These are phyloP conservation scores for Peniophora sp. DNA, from an alignment of 1,284 basidiomycete genomes.

Conservation along the genomic window DNA sequence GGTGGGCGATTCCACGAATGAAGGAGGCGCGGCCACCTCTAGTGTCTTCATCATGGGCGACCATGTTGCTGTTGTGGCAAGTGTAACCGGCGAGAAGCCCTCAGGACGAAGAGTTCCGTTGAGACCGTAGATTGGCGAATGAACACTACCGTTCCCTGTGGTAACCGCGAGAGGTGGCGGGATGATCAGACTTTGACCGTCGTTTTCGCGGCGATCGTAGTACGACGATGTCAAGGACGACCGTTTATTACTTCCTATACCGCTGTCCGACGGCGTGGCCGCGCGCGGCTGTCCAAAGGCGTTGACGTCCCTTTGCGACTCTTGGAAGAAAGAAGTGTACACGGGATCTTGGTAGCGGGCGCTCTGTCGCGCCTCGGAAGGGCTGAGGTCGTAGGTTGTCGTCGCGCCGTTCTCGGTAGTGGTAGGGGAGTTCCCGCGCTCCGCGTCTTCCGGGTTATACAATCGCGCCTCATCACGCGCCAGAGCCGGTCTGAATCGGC, in stretches of 20 bases:
- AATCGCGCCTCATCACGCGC: slow-evolving; percentile 15
- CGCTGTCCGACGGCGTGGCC: not conserved
- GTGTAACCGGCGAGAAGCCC: slow-evolving; percentile 1
- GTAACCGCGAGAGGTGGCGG: slow-evolving; percentile 3
- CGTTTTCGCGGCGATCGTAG: not conserved
- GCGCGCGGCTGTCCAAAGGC: not conserved
- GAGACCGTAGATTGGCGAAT: slow-evolving; percentile 42
- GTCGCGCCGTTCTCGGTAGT: slow-evolving; percentile 5
- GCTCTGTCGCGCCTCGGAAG: slow-evolving; percentile 13
- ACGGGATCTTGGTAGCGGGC: slow-evolving; percentile 20
- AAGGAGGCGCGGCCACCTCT: slow-evolving; percentile 6
- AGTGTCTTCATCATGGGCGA: not conserved
- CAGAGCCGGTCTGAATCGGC: slow-evolving; percentile 7
- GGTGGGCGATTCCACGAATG: not conserved
- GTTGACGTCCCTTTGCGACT: slow-evolving; percentile 4
- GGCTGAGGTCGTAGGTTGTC: slow-evolving; percentile 5
- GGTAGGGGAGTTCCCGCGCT: slow-evolving; percentile 19
- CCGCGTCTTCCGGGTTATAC: slow-evolving; percentile 27
- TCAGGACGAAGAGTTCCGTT: slow-evolving; percentile 26
- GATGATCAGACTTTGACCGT: slow-evolving; percentile 1
- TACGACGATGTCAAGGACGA: slow-evolving; percentile 3
- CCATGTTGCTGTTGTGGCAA: not conserved
- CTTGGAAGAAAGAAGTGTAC: slow-evolving; percentile 13
- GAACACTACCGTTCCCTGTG: slow-evolving; percentile 12
- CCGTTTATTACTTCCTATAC: not conserved